phyloP scores from a whole-genome alignment of 495 filamentous ascomycete genomes.

The Penicillium ochrochloron region DNA sequence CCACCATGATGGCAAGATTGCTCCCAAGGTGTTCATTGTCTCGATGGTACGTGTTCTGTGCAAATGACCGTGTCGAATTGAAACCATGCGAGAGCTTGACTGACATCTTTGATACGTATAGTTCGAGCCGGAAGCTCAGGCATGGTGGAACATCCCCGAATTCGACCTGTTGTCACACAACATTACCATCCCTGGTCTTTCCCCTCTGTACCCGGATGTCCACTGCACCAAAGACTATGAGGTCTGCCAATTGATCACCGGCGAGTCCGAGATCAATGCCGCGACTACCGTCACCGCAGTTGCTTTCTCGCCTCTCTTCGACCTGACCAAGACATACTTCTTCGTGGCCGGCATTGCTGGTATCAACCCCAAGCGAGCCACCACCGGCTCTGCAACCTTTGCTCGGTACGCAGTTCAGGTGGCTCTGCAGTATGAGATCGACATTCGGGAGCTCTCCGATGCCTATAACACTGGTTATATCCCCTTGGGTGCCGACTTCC shows the following conservation, averaged over 20 bases:
- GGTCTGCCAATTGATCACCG: constrained; percentile 65
- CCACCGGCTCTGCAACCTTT: constrained; percentile 66
- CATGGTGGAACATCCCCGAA: constrained; percentile 67
- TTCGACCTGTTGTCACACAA: constrained; percentile 66
- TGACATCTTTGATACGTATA: constrained; percentile 27
- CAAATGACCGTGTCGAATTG: neutral
- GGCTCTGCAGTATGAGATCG: constrained; percentile 75
- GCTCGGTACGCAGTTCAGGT: constrained; percentile 72
- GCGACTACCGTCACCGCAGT: constrained; percentile 64
- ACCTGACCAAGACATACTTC: constrained; percentile 71
- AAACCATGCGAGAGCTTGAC: neutral
- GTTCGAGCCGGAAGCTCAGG: constrained; percentile 70
- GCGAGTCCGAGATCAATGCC: constrained; percentile 74
- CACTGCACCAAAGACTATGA: constrained; percentile 63
- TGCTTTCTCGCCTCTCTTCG: constrained; percentile 62
- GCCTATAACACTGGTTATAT: constrained; percentile 72
- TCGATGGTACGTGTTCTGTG: constrained; percentile 59
- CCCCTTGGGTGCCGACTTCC: constrained; percentile 57
- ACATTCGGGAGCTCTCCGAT: constrained; percentile 67
- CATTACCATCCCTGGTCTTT: constrained; percentile 68
- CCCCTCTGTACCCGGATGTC: constrained; percentile 65
- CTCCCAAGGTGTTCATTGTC: constrained; percentile 72
- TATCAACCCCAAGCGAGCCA: constrained; percentile 68
- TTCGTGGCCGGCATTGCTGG: constrained; percentile 74
- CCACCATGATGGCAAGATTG: constrained; percentile 38